These are phyloP conservation scores for Oryza rufipogon DNA, from an alignment of 176 grass and related monocot genomes.

Conservation along the genomic window DNA sequence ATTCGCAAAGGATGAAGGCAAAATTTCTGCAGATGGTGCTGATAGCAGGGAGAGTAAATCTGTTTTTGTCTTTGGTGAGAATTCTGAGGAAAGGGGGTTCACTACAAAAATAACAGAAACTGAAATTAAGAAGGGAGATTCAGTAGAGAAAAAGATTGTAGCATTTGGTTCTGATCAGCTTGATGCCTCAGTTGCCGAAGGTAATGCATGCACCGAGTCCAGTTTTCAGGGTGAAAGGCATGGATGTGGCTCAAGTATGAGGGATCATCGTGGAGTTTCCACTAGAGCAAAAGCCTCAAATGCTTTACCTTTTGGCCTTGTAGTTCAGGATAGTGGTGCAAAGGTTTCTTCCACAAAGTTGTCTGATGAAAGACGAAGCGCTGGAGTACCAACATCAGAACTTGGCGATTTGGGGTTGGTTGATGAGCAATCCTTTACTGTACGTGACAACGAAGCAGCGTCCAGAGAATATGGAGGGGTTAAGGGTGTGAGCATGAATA, in stretches of 20 bases:
- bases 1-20: constrained; percentile 18
- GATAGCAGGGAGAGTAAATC: constrained; percentile 4
- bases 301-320: constrained; percentile 24
- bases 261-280: constrained; percentile 21
- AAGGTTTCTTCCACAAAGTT: constrained; percentile 34
- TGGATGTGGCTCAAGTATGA: constrained; percentile 1
- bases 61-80: constrained; percentile 50
- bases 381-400: not conserved
- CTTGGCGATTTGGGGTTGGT: constrained; percentile 26
- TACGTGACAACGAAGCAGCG: constrained; percentile 16
- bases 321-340: not conserved
- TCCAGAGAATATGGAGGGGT: constrained; percentile 45
- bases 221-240: not conserved
- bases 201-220: constrained; percentile 2
- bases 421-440: constrained; percentile 45
- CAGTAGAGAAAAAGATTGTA: constrained; percentile 17
- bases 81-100: not conserved
- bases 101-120: not conserved
- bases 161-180: constrained; percentile 10
- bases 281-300: not conserved
- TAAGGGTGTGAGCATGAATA: constrained; percentile 50
- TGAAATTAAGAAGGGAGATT: constrained; percentile 31
- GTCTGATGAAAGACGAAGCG: constrained; percentile 12
- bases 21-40: constrained; percentile 6
- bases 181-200: constrained; percentile 12